Percentiles rank a stretch among this genome's conserved stretches.
phyloP scores from a whole-genome alignment of 2,329 filamentous ascomycete species.

The Colletotrichum filicis region DNA sequence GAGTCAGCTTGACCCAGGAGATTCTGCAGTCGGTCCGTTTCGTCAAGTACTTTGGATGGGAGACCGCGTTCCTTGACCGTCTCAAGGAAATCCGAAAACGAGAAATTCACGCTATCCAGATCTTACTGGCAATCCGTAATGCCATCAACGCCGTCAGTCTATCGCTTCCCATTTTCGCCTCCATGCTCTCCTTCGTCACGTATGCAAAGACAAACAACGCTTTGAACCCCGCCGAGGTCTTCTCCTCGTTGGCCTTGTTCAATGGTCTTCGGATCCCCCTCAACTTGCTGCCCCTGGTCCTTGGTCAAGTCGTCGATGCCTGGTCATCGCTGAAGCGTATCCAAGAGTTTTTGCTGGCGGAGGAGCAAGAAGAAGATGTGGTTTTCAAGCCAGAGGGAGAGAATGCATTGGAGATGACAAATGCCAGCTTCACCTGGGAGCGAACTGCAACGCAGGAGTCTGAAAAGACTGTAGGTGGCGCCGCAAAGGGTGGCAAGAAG shows the following conservation, averaged over 20 bases:
- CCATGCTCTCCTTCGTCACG: conserved; percentile 94
- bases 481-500: conserved; percentile 60
- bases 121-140: conserved; percentile 84
- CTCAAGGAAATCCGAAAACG: conserved; percentile 77
- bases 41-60: conserved; percentile 98
- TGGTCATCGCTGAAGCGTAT: conserved; percentile 87
- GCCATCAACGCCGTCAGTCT: conserved; percentile 86
- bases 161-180: conserved; percentile 91
- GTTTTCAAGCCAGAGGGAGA: conserved; percentile 65
- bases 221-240: conserved; percentile 81
- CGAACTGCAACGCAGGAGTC: conserved; percentile 65
- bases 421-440: conserved; percentile 92
- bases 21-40: conserved; percentile 92
- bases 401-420: conserved; percentile 76
- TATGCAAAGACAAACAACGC: conserved; percentile 73
- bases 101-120: conserved; percentile 87
- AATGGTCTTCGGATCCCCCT: conserved; percentile 91
- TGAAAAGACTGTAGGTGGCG: conserved; percentile 54
- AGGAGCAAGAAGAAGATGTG: conserved; percentile 83
- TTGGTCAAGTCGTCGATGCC: conserved; percentile 91
- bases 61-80: conserved; percentile 83
- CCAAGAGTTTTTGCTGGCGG: conserved; percentile 86
- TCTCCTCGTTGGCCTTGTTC: conserved; percentile 94
- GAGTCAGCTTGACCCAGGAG: conserved; percentile 91
- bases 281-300: conserved; percentile 87